phyloP scores from a whole-genome alignment of 2,329 filamentous ascomycete genomes.

The Lecanicillium sp. region DNA sequence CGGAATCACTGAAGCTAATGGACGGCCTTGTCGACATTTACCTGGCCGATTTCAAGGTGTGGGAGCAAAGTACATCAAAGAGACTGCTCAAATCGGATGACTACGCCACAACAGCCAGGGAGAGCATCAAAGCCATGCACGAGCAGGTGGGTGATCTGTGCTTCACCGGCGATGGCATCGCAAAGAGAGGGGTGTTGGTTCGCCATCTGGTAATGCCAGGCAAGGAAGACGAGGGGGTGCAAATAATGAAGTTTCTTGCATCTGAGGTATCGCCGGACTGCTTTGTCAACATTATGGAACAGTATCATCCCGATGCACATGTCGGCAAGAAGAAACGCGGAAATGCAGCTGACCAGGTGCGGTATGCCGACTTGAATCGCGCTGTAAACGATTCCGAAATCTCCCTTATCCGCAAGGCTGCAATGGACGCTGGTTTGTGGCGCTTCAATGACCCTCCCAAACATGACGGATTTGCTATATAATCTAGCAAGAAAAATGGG shows the following conservation, averaged over 20 bases:
- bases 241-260: constrained; percentile 72
- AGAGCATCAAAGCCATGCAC: constrained; percentile 76
- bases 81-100: constrained; percentile 71
- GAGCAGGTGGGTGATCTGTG: constrained; percentile 73
- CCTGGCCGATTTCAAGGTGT: constrained; percentile 82
- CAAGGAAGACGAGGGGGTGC: constrained; percentile 60
- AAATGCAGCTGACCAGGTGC: constrained; percentile 35
- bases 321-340: constrained; percentile 58
- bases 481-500: too few species aligned
- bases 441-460: constrained; percentile 60
- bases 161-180: constrained; percentile 74
- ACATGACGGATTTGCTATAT: constrained; percentile 44
- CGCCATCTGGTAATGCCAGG: constrained; percentile 82
- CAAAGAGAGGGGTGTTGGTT: constrained; percentile 67
- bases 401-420: constrained; percentile 56
- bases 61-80: constrained; percentile 56
- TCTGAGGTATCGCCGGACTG: constrained; percentile 63
- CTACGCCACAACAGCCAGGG: constrained; percentile 62
- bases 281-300: constrained; percentile 84
- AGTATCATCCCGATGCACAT: constrained; percentile 73
- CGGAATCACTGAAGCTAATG: constrained; percentile 62
- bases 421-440: constrained; percentile 66
- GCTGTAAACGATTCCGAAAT: constrained; percentile 57
- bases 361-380: constrained; percentile 76
- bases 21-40: constrained; percentile 81